Percentiles rank a stretch among this genome's conserved stretches.
These are phyloP conservation scores for Tetrahymena elliotti DNA, from an alignment of 73 alveolate species.

Conservation along the genomic window DNA sequence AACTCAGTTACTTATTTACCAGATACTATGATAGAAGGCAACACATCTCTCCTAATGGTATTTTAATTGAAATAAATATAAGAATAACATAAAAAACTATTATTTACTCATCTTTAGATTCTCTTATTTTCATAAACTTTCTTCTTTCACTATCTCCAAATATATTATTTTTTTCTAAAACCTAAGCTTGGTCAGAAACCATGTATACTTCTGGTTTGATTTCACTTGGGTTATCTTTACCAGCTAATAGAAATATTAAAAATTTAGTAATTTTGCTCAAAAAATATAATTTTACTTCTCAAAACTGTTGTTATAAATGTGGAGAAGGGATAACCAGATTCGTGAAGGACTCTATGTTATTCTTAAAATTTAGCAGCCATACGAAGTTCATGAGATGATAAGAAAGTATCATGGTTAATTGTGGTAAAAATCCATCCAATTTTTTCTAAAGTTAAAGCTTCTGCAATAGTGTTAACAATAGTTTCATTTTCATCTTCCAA, in stretches of 20 bases:
- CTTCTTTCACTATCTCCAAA: conserved; percentile 80
- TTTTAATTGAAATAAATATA: not conserved
- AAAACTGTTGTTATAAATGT: conserved; percentile 78
- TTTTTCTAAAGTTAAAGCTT: conserved; percentile 78
- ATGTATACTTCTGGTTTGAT: conserved; percentile 91
- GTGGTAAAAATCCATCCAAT: conserved; percentile 98
- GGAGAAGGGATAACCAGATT: conserved; percentile 89
- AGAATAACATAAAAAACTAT: not conserved
- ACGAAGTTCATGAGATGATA: conserved; percentile 88
- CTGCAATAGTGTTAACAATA: conserved; percentile 82
- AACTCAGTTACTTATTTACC: conserved; percentile 91
- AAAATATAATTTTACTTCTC: conserved; percentile 11
- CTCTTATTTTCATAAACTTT: conserved; percentile 82
- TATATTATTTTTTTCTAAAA: conserved; percentile 87
- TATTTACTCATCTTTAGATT: conserved; percentile 77
- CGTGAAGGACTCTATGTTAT: conserved; percentile 79
- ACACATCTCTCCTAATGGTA: not conserved
- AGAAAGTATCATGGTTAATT: conserved; percentile 85
- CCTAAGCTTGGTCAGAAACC: conserved; percentile 96
- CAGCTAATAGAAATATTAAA: conserved; percentile 16
- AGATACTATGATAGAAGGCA: conserved; percentile 88
- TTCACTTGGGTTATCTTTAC: conserved; percentile 78
- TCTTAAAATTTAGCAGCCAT: conserved; percentile 87
- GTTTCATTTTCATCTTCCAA: conserved; percentile 67
- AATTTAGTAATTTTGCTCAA: not conserved